Evolutionary conservation across 1,284 basidiomycete genomes (phyloP), one percentile per base, ranked within the genome.

Genomic region (Leccinum solheimii): DNA sequence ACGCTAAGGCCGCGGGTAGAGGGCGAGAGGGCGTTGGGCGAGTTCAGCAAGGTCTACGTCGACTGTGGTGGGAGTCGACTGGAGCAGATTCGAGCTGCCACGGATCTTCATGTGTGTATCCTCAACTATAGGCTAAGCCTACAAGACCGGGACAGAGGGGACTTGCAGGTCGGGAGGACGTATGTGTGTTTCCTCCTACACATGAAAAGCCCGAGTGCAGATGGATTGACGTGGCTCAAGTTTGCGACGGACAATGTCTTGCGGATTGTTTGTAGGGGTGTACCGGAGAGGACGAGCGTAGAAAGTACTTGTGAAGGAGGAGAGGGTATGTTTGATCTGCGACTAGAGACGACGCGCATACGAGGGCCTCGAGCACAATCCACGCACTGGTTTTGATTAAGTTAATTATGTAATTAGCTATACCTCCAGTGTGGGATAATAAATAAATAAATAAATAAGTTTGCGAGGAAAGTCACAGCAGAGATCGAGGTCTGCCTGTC

Each of bases 101-200:
- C 21, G 0, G 67, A 71, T 38, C 60, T 73, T 10, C 68, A 62
- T 14, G 56, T 40, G 5, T 72, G 71, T 27, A 62, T 73, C 36
- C 69, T 70, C 57, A 70, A 72, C 52, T 73, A 70, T 54, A 56
- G 55, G 21, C 59, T 57, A 8, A 55, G 19, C 5, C 32, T 5
- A 14, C 5, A 5, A 1, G 36, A 52, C 10, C 3, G 2, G 2
- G 68, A 50, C 8, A n/a, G 43, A 3, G 69, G 69, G 36, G 45
- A 51, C 14, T 50, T 71, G n/a, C 61, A 62, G 2, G 62, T 61
- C 3, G 63, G 69, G 32, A 57, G 32, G 55, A 56, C 59, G 5
- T 73, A 71, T 19, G 36, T 72, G 9, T 71, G 69, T 54, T 72
- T 70, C 36, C 66, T 70, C 5, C 63, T 70, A 2, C 61, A 70